Base-by-base conservation (phyloP, 805 yeast genomes). In the Geotrichum ghanense region DNA sequence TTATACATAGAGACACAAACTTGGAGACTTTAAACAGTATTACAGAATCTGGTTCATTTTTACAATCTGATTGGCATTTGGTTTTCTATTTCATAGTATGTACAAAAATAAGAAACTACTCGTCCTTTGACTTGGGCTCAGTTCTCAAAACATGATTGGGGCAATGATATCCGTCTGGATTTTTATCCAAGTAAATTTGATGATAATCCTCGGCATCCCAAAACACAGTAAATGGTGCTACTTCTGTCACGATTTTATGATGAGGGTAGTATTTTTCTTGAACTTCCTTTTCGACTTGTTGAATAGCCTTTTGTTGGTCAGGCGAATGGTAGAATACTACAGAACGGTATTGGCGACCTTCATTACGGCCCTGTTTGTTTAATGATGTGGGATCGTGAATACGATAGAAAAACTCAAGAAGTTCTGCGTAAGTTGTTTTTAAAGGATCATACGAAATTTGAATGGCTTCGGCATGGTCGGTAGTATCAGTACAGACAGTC, bases 201-300 rank as follows among this genome's bases (percentile, higher is more conserved):
- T 89, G 97, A 62, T 88, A 89, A 27, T 80, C 88, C 63, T 89
- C 97, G 12, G 95, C 97, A 58, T 88, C 95, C 67, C 78, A 80
- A 71, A 83, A 89, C 48, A 69, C 70, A 39, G 68, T 60, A 41
- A 86, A 72, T 5, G 82, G 80, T 57, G 78, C 83, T 41, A 88
- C 74, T 40, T 65, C 66, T 1, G 96, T 86, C 37, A 68, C 81
- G 23, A 89, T 81, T 47, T 69, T 67, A 37, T 72, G 71, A 3
- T 79, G 78, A 17, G 39, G 39, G 61, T 80, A 81, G 84, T 88
- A 87, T 49, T 73, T 71, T 43, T 73, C 73, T 60, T 86, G 89
- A 61, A 77, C 72, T 41, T 69, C 71, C 21, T 71, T 70, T 51
- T 73, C 71, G 16, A 60, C 64, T 19, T 62, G 54, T 47, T 63